Conservation (phyloP, 2,329 filamentous ascomycete genomes). For the Cercospora citrullina region DNA sequence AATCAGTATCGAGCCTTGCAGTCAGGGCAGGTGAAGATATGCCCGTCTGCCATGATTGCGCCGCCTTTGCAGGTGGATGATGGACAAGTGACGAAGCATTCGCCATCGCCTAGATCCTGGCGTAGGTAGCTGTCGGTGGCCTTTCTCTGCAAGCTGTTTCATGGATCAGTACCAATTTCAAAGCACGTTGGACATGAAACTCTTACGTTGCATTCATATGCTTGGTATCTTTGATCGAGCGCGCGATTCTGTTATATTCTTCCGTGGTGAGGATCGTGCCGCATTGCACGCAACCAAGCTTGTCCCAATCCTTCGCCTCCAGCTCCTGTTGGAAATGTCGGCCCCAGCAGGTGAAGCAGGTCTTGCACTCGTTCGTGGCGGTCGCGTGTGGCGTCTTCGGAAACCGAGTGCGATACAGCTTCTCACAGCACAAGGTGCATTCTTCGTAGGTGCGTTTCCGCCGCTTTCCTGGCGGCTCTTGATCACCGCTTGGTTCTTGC, state of each 20-base stretch:
- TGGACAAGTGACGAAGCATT: conserved; percentile 11
- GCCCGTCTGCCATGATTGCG: conserved; percentile 6
- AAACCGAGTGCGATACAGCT: neutral
- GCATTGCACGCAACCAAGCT: conserved; percentile 10
- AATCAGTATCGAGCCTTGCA: conserved; percentile 15
- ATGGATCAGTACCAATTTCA: neutral
- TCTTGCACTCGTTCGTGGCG: neutral
- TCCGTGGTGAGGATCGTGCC: neutral
- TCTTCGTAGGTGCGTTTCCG: neutral
- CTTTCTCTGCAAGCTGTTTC: conserved; percentile 10
- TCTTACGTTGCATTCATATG: neutral
- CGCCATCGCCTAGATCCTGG: neutral
- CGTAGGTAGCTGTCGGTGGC: conserved; percentile 9
- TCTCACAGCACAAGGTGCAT: conserved; percentile 10
- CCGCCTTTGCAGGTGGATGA: conserved; percentile 4
- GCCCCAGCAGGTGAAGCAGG: conserved; percentile 13
- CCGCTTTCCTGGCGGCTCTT: neutral
- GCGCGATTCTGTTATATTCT: too few relatives aligned
- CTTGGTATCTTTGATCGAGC: neutral
- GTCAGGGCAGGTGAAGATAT: conserved; percentile 16
- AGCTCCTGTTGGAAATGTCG: conserved; percentile 7
- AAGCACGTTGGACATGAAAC: too few relatives aligned
- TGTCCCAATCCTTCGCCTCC: conserved; percentile 13
- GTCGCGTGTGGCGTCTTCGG: neutral
- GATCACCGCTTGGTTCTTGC: neutral